Evolutionary conservation across 2,329 filamentous ascomycete genomes (phyloP), one percentile per base, ranked within the genome.

Genomic region (Trichophyton schoenleinii): DNA sequence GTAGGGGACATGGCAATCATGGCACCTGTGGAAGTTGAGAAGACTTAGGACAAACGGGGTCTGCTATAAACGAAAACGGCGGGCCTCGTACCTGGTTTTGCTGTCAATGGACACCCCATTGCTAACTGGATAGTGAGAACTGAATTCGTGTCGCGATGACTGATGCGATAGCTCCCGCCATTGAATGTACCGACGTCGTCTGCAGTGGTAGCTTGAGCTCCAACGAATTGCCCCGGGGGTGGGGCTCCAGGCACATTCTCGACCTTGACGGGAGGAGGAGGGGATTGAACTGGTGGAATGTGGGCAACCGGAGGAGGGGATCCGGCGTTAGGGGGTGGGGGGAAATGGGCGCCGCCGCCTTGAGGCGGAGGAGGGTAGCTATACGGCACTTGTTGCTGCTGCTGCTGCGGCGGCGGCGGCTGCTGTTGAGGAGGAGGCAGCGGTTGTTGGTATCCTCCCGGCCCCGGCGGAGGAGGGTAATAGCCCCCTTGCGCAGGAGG

Each of bases 141-240:
- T 0, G 88, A 91, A 72, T 97, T 99, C 62, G 84, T 87, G 73
- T 96, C 91, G 22, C 94, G 82, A 71, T 99, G 94, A 69, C 89
- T 94, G 70, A 97, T 91, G 49, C 94, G 83, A 72, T 92, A 99
- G 70, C 88, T 92, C 11, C 94, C 94, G 15, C 94, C 94, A 71
- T 97, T 97, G 79, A 97, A 99, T 0, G 88, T 94, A n/a, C 94
- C 94, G 1, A 95, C 84, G 67, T 96, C 91, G 72, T 97, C 94
- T 34, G 84, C 79, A 0, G 82, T 81, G 0, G 86, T 83, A 2
- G 84, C 77, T 36, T 75, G 74, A 0, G 82, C 84, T 34, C 88
- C 88, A 4, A 79, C 72, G 65, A 92, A 91, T 62, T 87, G 81
- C 2, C 75, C 76, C 41, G 73, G 71, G 2, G 77, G 63, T 1